Conservation (phyloP, 306 rosid genomes). For the Gastrolobium villosum region DNA sequence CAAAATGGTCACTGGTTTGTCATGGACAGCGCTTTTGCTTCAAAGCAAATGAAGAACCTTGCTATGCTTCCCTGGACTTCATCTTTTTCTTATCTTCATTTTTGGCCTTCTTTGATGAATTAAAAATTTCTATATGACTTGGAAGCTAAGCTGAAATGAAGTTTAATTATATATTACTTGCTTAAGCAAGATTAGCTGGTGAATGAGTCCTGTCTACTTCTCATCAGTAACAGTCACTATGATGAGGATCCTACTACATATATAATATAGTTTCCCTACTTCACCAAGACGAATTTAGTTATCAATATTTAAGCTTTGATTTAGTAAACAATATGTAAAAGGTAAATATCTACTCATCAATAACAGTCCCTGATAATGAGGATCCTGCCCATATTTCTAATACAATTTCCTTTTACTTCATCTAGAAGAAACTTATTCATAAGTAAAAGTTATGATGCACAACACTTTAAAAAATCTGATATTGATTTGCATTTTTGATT, state of each 20-base stretch:
- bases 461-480: too few relatives aligned
- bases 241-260: not conserved
- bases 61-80: not conserved
- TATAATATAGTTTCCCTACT: not conserved
- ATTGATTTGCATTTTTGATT: too few relatives aligned
- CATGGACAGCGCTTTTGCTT: slow-evolving; percentile 27
- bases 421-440: too few relatives aligned
- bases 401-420: too few relatives aligned
- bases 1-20: not conserved
- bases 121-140: not conserved
- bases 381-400: too few relatives aligned
- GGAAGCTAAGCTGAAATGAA: slow-evolving; percentile 25
- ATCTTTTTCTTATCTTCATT: not conserved
- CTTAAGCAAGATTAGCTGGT: slow-evolving; percentile 34
- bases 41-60: slow-evolving; percentile 1
- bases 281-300: not conserved
- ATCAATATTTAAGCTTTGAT: not conserved
- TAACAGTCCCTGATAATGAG: too few relatives aligned
- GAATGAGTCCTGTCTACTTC: not conserved
- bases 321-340: too few relatives aligned
- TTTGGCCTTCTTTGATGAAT: slow-evolving; percentile 10
- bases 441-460: too few relatives aligned
- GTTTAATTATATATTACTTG: slow-evolving; percentile 23
- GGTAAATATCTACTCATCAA: too few relatives aligned
- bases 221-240: not conserved